Base-by-base conservation (phyloP, 805 yeast species). In the Schwanniomyces occidentalis region DNA sequence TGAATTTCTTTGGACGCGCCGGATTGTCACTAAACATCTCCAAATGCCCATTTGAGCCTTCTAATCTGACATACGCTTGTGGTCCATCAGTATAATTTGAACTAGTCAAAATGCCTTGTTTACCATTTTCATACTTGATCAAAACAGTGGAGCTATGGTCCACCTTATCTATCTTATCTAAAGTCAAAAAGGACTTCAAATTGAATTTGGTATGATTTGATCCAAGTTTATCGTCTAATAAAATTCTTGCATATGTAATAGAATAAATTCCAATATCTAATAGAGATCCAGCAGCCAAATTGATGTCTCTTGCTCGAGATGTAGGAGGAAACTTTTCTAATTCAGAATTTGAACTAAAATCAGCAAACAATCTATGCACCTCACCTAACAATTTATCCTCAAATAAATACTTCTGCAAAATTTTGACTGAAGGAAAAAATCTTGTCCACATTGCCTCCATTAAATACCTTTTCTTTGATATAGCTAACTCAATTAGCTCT, bases 371-470 rank as follows among this genome's bases (percentile, higher is more conserved):
- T 28, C 79, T 58, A 44, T 58, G 54, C 12, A 75, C 54, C 14
- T 68, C 70, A 6, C 84, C 84, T 26, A 77, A 43, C 9, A 60
- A 52, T 37, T 63, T 61, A 16, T 72, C 65, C 13, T 63, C 59
- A 41, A 59, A 65, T 14, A 76, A 41, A 37, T 59, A 52, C 19
- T 59, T 38, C 35, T 65, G 49, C 30, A 72, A 51, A 30, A 59
- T 56, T 13, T 48, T 42, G 14, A 69, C 49, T 4, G 73, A 40
- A 2, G 83, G 83, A 58, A 74, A 71, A 42, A 70, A 75, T 31
- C 78, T 61, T 4, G 80, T 69, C 82, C 82, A 76, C 34, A 74
- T 69, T 4, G 75, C 84, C 51, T 78, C 85, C 80, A 78, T 72
- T 23, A 78, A 55, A 40, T 71, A 75, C 31, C 65, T 48, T 2